Evolutionary conservation across 2,329 filamentous ascomycete species (phyloP).

Genomic region (Trichoderma afroharzianum): DNA sequence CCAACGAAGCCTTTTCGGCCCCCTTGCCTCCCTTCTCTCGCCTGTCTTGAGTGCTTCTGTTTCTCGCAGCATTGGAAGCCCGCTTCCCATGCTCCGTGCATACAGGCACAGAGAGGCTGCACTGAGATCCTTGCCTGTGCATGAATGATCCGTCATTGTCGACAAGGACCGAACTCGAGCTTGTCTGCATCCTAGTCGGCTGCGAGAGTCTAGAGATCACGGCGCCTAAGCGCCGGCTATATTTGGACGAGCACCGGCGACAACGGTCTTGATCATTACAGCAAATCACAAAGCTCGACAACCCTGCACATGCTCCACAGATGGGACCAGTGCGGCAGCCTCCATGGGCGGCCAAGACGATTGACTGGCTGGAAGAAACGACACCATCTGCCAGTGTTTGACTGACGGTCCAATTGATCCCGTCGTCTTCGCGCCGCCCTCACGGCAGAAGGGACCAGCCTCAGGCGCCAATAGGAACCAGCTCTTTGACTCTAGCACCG

Average conservation of each 20-base stretch:
- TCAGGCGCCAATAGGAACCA: slow-evolving; percentile 18
- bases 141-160: slow-evolving; percentile 12
- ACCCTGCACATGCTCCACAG: slow-evolving; percentile 13
- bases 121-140: slow-evolving; percentile 10
- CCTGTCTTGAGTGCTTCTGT: background rate
- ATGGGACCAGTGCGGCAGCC: slow-evolving; percentile 13
- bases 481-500: slow-evolving; percentile 1
- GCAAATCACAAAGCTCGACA: background rate
- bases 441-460: slow-evolving; percentile 15
- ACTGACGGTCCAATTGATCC: slow-evolving; percentile 18
- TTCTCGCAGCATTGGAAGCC: slow-evolving; percentile 12
- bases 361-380: slow-evolving; percentile 16
- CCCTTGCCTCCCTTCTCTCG: background rate
- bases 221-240: slow-evolving; percentile 31
- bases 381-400: slow-evolving; percentile 16
- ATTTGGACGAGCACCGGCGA: slow-evolving; percentile 24
- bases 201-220: slow-evolving; percentile 20
- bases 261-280: background rate
- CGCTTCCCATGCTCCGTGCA: slow-evolving; percentile 3
- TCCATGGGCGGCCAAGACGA: background rate
- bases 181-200: slow-evolving; percentile 12
- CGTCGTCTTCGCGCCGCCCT: slow-evolving; percentile 20
- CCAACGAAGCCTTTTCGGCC: background rate
- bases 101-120: background rate
- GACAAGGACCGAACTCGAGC: background rate